Percentiles rank a stretch among this genome's conserved stretches.
Conservation (phyloP, 1,139 yeast genomes). For the Taphrina deformans region DNA sequence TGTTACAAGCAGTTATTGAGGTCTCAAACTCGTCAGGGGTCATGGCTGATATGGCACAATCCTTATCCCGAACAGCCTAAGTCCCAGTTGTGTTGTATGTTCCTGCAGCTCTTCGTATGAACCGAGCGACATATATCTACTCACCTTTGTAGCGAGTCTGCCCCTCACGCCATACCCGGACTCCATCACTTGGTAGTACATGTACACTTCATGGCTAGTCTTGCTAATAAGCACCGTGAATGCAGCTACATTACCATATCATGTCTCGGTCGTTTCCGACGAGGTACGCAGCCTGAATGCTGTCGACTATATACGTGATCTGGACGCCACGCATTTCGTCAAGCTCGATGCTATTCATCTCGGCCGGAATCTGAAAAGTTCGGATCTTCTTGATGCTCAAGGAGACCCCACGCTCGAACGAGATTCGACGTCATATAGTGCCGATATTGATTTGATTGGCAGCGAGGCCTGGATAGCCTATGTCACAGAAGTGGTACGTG, state of each 20-base stretch:
- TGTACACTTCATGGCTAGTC: background rate
- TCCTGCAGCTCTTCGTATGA: too few relatives aligned
- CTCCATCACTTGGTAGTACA: background rate
- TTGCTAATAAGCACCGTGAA: background rate
- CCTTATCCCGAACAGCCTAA: background rate
- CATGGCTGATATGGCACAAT: background rate
- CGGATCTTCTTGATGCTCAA: background rate
- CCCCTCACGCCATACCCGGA: too few relatives aligned
- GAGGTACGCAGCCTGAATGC: background rate
- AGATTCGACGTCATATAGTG: background rate
- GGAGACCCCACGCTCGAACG: background rate
- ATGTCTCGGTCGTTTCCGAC: too few relatives aligned
- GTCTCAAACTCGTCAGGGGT: background rate
- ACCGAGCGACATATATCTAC: too few relatives aligned
- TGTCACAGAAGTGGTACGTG: constrained; percentile 6
- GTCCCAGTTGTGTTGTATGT: background rate
- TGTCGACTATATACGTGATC: background rate
- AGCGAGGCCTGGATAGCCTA: background rate
- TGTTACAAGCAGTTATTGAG: too few relatives aligned
- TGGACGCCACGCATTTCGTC: background rate
- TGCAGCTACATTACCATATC: background rate
- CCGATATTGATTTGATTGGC: background rate
- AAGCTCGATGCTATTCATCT: background rate
- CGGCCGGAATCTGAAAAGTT: background rate
- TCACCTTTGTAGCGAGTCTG: too few relatives aligned